Evolutionary conservation across 345 rosid genomes (phyloP).

Genomic region (Clarkia xantiana): DNA sequence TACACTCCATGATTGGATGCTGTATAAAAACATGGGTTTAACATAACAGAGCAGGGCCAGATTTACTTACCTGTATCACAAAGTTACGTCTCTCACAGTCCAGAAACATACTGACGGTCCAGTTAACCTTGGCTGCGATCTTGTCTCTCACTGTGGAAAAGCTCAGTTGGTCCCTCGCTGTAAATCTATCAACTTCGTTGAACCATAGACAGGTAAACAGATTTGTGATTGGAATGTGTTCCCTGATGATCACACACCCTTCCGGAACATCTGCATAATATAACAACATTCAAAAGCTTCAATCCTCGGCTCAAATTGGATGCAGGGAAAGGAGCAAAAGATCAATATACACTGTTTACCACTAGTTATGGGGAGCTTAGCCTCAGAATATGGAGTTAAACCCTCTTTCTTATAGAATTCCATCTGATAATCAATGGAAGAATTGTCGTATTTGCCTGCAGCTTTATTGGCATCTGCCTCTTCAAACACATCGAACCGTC

Average conservation of each 20-base stretch:
- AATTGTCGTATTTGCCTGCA: slow-evolving; percentile 85
- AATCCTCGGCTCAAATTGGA: neutral
- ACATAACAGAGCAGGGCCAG: neutral
- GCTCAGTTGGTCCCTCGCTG: slow-evolving; percentile 95
- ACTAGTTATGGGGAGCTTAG: slow-evolving; percentile 83
- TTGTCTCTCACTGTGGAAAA: slow-evolving; percentile 43
- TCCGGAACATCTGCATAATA: slow-evolving; percentile 90
- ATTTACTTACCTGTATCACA: slow-evolving; percentile 22
- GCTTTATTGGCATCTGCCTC: slow-evolving; percentile 99
- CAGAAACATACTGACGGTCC: slow-evolving; percentile 28
- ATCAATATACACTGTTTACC: slow-evolving; percentile 27
- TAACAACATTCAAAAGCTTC: neutral
- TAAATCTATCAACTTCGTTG: slow-evolving; percentile 83
- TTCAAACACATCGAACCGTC: slow-evolving; percentile 61
- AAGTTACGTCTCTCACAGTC: slow-evolving; percentile 35
- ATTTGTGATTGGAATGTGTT: slow-evolving; percentile 61
- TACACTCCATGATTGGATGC: neutral
- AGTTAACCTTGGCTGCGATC: slow-evolving; percentile 15
- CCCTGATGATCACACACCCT: slow-evolving; percentile 87
- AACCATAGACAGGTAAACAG: slow-evolving; percentile 96
- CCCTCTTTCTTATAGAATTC: slow-evolving; percentile 86
- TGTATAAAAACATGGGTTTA: neutral
- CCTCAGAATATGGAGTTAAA: slow-evolving; percentile 65
- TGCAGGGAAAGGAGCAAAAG: neutral
- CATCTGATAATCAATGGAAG: slow-evolving; percentile 86